Evolutionary conservation across 768 basidiomycete genomes (phyloP).

Genomic region (Tricholoma furcatifolium): DNA sequence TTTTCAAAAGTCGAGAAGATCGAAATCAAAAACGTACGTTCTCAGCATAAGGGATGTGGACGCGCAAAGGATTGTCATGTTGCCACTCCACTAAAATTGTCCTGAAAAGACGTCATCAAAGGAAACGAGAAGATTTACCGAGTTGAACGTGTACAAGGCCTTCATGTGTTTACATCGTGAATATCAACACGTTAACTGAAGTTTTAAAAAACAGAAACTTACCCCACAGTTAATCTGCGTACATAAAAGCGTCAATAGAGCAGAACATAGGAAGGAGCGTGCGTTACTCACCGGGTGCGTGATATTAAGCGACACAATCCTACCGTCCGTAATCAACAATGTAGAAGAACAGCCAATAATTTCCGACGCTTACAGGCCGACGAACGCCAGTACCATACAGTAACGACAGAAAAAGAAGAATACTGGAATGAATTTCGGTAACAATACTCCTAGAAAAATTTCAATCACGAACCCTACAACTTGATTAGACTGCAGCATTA

Average conservation of each 20-base stretch:
- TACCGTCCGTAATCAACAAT: slow-evolving; percentile 21
- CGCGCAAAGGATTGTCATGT: slow-evolving; percentile 63
- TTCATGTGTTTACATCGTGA: slow-evolving; percentile 20
- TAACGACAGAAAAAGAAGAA: slow-evolving; percentile 74
- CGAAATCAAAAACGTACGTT: slow-evolving; percentile 42
- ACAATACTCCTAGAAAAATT: background rate
- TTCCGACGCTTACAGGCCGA: slow-evolving; percentile 52
- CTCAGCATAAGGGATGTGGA: slow-evolving; percentile 71
- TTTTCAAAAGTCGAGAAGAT: slow-evolving; percentile 4
- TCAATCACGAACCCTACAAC: slow-evolving; percentile 20
- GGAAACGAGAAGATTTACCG: slow-evolving; percentile 34
- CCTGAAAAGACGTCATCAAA: slow-evolving; percentile 1
- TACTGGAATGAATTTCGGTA: slow-evolving; percentile 27
- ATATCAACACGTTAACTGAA: background rate
- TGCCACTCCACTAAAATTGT: slow-evolving; percentile 52
- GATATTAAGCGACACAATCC: slow-evolving; percentile 58
- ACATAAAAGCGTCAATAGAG: slow-evolving; percentile 11
- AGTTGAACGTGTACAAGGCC: slow-evolving; percentile 70
- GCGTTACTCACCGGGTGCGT: slow-evolving; percentile 37
- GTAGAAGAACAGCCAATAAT: background rate
- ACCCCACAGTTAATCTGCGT: slow-evolving; percentile 60
- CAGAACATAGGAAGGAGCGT: background rate
- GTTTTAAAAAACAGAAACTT: slow-evolving; percentile 20
- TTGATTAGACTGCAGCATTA: background rate
- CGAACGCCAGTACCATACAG: slow-evolving; percentile 64